Percentiles rank a stretch among this genome's conserved stretches.
Conservation (phyloP, 768 basidiomycete genomes). For the Tulasnella sp. region DNA sequence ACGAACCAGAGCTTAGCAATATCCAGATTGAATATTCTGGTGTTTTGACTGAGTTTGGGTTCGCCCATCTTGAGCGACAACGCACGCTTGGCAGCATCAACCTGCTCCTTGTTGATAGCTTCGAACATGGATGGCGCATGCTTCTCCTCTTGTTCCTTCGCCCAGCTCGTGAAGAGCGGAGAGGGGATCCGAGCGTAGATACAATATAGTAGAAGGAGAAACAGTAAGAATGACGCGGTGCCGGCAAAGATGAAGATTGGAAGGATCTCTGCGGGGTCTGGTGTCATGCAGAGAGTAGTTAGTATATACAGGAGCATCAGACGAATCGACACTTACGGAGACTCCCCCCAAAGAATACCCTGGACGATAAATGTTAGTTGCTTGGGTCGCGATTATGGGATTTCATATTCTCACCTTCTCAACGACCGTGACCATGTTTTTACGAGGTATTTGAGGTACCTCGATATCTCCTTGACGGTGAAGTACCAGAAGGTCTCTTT, state of each 20-base stretch:
- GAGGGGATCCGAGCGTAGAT: background rate
- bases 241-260: background rate
- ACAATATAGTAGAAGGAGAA: background rate
- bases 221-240: background rate
- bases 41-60: background rate
- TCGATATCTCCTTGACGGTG: no score
- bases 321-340: background rate
- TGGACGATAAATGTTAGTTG: background rate
- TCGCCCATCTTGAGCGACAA: background rate
- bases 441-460: no score
- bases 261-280: background rate
- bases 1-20: constrained; percentile 19
- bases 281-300: background rate
- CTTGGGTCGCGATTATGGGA: no score
- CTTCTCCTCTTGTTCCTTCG: background rate
- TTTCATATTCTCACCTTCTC: no score
- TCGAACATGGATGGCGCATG: constrained; percentile 7
- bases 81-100: constrained; percentile 6
- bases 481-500: no score
- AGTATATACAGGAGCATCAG: background rate
- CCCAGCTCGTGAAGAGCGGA: background rate
- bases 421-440: no score
- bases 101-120: constrained; percentile 11
- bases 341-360: background rate
- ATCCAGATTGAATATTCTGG: constrained; percentile 16